Evolutionary conservation across 441 rosid genomes (phyloP), one percentile per base, ranked within the genome.

Genomic region (Pelargonium myrrhifolium): DNA sequence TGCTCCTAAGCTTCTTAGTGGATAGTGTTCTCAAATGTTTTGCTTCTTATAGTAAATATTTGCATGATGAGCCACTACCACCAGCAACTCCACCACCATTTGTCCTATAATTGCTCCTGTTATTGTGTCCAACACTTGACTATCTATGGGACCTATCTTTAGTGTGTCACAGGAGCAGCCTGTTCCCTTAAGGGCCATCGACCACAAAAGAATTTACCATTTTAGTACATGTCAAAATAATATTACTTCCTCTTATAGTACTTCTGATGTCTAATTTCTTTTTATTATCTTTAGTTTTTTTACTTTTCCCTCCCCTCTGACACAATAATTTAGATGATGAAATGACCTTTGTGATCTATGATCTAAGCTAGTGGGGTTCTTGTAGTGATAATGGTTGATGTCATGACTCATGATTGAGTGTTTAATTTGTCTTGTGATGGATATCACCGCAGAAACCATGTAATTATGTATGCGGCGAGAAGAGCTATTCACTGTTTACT

Each of bases 1-100:
- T 69, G 70, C 64, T 62, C 43, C 17, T 71, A 18, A 60, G 56
- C 56, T 40, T 71, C 37, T 26, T 10, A 65, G 81, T 77, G 79
- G 77, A 67, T 63, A 58, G 71, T 64, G 65, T 67, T 79, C 71
- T 68, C 68, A 51, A 68, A 68, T 74, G 74, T 73, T 70, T 73
- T 65, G 65, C 74, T 77, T 69, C 43, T 61, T 71, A 66, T 61
- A 71, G 79, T 75, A 70, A 51, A 68, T 72, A 26, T 69, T 72
- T 69, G 72, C 47, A 72, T 71, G 73, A 75, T 71, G 67, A 75
- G 70, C 78, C 90, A 83, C 82, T 83, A 83, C 43, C 68, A 83
- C 62, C 79, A 81, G 76, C 82, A 71, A 69, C 80, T 70, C 89
- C 87, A 85, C 87, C 82, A 79, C 55, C 66, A 45, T 60, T 78